A percentile compares a stretch with the other conserved stretches of the same genome.
phyloP scores from a whole-genome alignment of 73 alveolate genomes.

The Paramecium biaurelia region DNA sequence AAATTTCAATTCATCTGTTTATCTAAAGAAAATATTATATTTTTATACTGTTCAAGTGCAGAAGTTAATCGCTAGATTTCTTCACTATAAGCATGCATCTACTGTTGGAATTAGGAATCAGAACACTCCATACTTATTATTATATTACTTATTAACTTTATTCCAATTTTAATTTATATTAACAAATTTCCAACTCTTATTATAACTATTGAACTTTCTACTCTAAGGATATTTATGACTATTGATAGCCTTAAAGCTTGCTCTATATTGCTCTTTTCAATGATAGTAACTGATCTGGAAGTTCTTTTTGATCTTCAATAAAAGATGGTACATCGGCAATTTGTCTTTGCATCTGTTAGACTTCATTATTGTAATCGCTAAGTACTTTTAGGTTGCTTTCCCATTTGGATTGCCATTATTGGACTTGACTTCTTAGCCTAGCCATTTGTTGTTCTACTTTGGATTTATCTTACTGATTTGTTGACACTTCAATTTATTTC shows the following conservation, averaged over 20 bases:
- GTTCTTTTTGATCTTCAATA: neutral
- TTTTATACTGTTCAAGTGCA: neutral
- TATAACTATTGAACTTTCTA: neutral
- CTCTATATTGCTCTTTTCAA: neutral
- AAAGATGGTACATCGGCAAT: slow-evolving; percentile 9
- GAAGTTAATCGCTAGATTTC: neutral
- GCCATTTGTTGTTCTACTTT: neutral
- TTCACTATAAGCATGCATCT: neutral
- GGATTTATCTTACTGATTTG: neutral
- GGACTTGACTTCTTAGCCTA: slow-evolving; percentile 42
- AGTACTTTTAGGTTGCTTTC: slow-evolving; percentile 24
- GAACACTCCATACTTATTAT: slow-evolving; percentile 5
- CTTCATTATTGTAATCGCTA: slow-evolving; percentile 30
- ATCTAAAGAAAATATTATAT: neutral
- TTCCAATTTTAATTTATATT: neutral
- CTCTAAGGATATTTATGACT: neutral
- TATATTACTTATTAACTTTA: slow-evolving; percentile 21
- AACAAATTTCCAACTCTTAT: neutral
- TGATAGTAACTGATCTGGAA: neutral
- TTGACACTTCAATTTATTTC: slow-evolving; percentile 10
- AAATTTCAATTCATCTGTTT: neutral
- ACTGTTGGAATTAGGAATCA: neutral
- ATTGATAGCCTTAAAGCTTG: neutral
- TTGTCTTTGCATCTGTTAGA: neutral
- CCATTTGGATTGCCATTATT: slow-evolving; percentile 15